Evolutionary conservation across 1,284 basidiomycete species (phyloP).

Genomic region (Clitocybe nebularis): DNA sequence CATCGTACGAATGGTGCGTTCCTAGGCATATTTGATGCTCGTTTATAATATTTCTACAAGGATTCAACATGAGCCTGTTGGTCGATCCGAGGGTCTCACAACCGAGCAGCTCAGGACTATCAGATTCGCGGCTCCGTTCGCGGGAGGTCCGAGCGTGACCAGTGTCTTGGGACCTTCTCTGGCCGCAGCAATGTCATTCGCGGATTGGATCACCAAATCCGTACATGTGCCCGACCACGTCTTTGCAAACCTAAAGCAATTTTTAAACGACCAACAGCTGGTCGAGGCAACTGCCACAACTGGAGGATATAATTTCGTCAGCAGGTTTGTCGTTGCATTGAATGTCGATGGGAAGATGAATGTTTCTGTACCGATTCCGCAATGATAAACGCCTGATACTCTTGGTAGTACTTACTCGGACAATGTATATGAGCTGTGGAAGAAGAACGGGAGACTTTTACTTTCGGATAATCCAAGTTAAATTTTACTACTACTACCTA

Average conservation of each 20-base stretch:
- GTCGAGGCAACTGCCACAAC: slow-evolving; percentile 39
- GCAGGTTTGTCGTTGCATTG: slow-evolving; percentile 36
- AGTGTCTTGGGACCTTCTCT: slow-evolving; percentile 25
- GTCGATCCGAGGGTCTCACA: slow-evolving; percentile 34
- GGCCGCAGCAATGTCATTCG: slow-evolving; percentile 32
- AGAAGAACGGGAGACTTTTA: too few relatives aligned
- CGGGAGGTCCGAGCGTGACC: slow-evolving; percentile 13
- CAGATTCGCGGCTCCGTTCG: slow-evolving; percentile 28
- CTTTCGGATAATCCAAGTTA: too few relatives aligned
- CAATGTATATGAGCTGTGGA: too few relatives aligned
- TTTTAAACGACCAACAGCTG: slow-evolving; percentile 34
- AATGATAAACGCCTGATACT: too few relatives aligned
- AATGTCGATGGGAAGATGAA: slow-evolving; percentile 37
- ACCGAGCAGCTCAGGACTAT: slow-evolving; percentile 33
- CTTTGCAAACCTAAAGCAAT: slow-evolving; percentile 30
- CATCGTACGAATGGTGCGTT: slow-evolving; percentile 26
- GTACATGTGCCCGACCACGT: slow-evolving; percentile 34
- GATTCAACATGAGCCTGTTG: slow-evolving; percentile 40
- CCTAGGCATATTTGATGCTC: background rate
- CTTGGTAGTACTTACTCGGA: too few relatives aligned
- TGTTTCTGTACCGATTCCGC: slow-evolving; percentile 34
- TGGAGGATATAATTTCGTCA: slow-evolving; percentile 38
- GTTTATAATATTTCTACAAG: slow-evolving; percentile 19
- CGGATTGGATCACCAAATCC: slow-evolving; percentile 34
- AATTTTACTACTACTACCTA: too few relatives aligned